phyloP scores from a whole-genome alignment of 108 stramenopile genomes.

The Nitzschia sp. region DNA sequence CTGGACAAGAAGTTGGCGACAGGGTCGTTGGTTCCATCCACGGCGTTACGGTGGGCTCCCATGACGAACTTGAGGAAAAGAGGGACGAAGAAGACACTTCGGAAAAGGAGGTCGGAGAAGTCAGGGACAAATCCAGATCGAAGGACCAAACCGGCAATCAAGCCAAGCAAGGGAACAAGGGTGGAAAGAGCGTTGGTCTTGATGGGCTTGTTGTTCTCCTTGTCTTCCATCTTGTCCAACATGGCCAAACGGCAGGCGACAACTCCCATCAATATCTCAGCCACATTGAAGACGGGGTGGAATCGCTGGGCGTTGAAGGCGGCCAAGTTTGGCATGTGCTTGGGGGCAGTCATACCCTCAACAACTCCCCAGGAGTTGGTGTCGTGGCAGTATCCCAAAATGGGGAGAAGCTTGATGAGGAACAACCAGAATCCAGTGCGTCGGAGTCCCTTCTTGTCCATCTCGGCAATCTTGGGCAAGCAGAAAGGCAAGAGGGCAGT shows the following conservation, averaged over 20 bases:
- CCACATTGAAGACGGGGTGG: conserved; percentile 36
- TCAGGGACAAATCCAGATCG: conserved; percentile 23
- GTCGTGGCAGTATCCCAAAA: conserved; percentile 41
- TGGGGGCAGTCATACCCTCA: conserved; percentile 42
- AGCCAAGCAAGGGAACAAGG: conserved; percentile 21
- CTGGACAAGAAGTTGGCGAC: conserved; percentile 26
- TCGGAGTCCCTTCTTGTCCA: conserved; percentile 36
- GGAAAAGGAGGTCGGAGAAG: conserved; percentile 33
- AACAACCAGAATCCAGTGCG: conserved; percentile 32
- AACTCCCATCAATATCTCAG: conserved; percentile 43
- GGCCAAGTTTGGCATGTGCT: conserved; percentile 39
- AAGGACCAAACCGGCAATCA: conserved; percentile 20
- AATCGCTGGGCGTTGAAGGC: conserved; percentile 43
- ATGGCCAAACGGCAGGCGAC: conserved; percentile 47
- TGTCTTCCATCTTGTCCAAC: conserved; percentile 33
- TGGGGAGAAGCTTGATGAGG: conserved; percentile 29
- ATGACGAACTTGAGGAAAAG: conserved; percentile 47
- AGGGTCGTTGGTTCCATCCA: conserved; percentile 20
- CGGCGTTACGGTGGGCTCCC: conserved; percentile 38
- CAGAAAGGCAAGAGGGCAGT: conserved; percentile 40
- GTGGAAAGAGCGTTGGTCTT: conserved; percentile 36
- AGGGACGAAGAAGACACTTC: conserved; percentile 33
- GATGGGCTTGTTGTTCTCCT: conserved; percentile 21
- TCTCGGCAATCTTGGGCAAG: conserved; percentile 38
- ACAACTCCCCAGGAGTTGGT: conserved; percentile 29